These are phyloP conservation scores for Ajuga reptans DNA, from an alignment of 305 asterid genomes.

Conservation along the genomic window DNA sequence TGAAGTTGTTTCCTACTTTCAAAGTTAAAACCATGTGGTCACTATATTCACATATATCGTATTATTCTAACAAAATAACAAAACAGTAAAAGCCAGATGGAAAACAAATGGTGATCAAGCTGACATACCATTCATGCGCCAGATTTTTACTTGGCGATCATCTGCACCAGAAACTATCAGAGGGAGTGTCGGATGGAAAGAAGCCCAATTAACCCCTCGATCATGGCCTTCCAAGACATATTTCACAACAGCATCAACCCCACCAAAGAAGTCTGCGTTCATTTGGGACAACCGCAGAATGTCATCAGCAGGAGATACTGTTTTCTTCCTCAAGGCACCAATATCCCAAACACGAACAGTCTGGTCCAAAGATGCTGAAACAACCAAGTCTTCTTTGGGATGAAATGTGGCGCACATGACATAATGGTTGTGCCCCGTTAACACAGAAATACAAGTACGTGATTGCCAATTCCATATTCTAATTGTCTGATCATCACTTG, in stretches of 20 bases:
- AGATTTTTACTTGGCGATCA: constrained; percentile 96
- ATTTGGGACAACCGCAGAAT: constrained; percentile 79
- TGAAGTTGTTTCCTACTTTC: too few species aligned
- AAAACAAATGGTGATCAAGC: too few species aligned
- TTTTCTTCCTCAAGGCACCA: constrained; percentile 81
- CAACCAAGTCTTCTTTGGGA: constrained; percentile 91
- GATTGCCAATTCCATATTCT: constrained; percentile 99
- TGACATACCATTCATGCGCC: constrained; percentile 96
- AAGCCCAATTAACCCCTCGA: constrained; percentile 67
- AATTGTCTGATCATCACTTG: constrained; percentile 96
- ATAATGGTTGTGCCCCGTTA: constrained; percentile 96
- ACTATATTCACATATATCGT: neutral
- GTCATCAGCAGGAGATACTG: constrained; percentile 95
- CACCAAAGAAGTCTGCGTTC: constrained; percentile 63
- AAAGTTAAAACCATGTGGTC: neutral
- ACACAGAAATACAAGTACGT: constrained; percentile 83
- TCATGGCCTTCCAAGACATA: constrained; percentile 62
- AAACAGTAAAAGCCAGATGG: constrained; percentile 3
- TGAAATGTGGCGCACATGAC: constrained; percentile 96
- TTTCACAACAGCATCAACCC: constrained; percentile 63
- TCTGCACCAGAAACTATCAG: constrained; percentile 96
- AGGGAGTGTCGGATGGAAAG: constrained; percentile 84
- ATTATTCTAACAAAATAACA: constrained; percentile 3
- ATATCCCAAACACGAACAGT: constrained; percentile 98
- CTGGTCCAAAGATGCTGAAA: constrained; percentile 95